Base-by-base conservation (phyloP, 2,329 filamentous ascomycete species). In the Cylindrodendrum hubeiense region DNA sequence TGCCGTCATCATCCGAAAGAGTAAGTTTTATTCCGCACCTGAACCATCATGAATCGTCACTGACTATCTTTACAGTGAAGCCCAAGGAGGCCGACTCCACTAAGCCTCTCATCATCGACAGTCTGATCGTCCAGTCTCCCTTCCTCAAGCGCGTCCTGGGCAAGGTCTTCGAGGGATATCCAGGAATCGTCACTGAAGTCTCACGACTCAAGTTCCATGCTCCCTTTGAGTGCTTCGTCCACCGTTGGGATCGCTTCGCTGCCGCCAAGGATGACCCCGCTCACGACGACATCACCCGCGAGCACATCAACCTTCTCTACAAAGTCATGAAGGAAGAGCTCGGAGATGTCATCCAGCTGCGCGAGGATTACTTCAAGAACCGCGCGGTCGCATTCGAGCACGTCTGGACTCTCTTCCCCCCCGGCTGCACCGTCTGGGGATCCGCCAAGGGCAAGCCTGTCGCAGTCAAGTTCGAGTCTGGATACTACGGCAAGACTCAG, bases 191-290 rank as follows among this genome's bases (percentile, higher is more conserved):
- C 3, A 85, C 86, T 34, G 83, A 82, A 12, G 79, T 92, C 26
- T 83, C 88, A n/a, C 83, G 87, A 2, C 80, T 92, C 2, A 86
- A 87, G 60, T 91, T 93, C 65, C 75, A 79, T 8, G 85, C 84
- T 0, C 88, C 88, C 0, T 92, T 92, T 66, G 80, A 86, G 68
- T 87, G 88, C 0, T 87, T 93, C 52, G 87, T 92, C 43, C 89
- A 93, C 76, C 85, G 90, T 33, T 93, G 90, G 89, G 79, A 82
- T 2, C 72, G 79, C 7, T 82, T 90, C 39, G 69, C 75, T 10
- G 74, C 78, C 4, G 81, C 82, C 24, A 77, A 82, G 46, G 73
- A 83, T 10, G 79, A 82, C 33, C 70, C 81, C 8, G 73, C 78
- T 2, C 76, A 81, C 34, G 84, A 88, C 17, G 70, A 69, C 1